Evolutionary conservation across 2,329 filamentous ascomycete genomes (phyloP), one percentile per base, ranked within the genome.

Genomic region (Leptographium radiaticola): DNA sequence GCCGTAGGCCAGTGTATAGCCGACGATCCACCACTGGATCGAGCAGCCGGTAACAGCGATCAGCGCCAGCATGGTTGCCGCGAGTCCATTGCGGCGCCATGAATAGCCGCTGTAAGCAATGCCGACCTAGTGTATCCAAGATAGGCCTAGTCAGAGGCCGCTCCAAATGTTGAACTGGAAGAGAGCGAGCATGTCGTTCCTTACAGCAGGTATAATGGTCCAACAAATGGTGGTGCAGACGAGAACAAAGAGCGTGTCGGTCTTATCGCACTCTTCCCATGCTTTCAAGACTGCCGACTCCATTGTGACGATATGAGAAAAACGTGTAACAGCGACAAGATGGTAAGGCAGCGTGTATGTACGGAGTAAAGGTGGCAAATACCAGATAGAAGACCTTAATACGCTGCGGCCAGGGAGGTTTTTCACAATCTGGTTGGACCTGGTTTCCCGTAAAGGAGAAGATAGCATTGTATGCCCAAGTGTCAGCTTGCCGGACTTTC

Each of bases 11-110:
- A 97, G 75, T 11, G 91, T 95, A 70, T 95, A 97, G 40, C 91
- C 93, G 89, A 91, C 96, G 70, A 97, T 95, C 66, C 95, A 97
- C 91, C 93, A 97, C 73, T 97, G 93, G 74, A 97, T 95, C 54
- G 86, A 86, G 67, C 96, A 79, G 67, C 97, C 83, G 47, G 87
- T 89, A 66, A 86, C 86, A 48, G 89, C 91, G 66, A 86, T 90
- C 86, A 97, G 91, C 71, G 73, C 68, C 9, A 73, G 73, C 54
- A 75, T 64, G 12, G 47, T 42, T 7, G 53, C 16, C 8, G 55
- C n/a, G 2, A 57, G 33, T 4, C 55, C 51, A 33, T 57, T 57
- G 46, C 55, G 55, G 9, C 53, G 34, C 55, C 53, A 55, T 15
- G 53, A 31, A 31, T 57, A 57, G 31, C 55, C 55, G 31, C 53